Conservation (phyloP, 2,329 filamentous ascomycete species). For the Botrytis fabae region DNA sequence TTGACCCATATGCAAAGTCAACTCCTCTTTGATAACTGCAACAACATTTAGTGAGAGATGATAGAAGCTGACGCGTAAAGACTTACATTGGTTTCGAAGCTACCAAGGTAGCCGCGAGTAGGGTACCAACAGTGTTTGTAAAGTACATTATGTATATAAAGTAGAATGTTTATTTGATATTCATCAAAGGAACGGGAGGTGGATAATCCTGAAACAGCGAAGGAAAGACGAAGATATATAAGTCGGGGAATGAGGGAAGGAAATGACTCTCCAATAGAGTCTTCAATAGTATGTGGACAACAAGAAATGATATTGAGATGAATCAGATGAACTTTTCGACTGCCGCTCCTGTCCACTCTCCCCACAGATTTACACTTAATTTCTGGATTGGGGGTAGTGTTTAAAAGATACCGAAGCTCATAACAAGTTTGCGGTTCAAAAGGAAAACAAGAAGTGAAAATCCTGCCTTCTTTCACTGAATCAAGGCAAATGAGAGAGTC, state of each 20-base stretch:
- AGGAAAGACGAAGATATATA: constrained; percentile 13
- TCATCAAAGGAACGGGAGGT: constrained; percentile 2
- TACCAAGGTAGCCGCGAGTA: constrained; percentile 12
- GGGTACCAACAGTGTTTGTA: constrained; percentile 9
- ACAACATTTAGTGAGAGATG: background rate
- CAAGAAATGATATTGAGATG: background rate
- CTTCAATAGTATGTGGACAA: background rate
- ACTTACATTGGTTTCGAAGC: constrained; percentile 22
- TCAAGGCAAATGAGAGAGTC: background rate
- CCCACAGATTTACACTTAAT: constrained; percentile 7
- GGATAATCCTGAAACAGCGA: background rate
- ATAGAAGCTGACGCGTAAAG: background rate
- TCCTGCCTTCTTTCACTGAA: constrained; percentile 1
- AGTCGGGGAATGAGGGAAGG: background rate
- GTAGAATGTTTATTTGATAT: background rate
- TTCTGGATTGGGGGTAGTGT: background rate
- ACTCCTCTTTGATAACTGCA: constrained; percentile 37
- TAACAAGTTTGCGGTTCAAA: background rate
- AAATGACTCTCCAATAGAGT: background rate
- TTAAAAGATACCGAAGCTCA: background rate
- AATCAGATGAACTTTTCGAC: background rate
- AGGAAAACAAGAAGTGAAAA: background rate
- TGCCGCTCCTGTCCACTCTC: background rate
- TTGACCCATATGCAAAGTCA: constrained; percentile 50
- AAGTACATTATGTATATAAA: constrained; percentile 18